phyloP scores from a whole-genome alignment of 2,329 filamentous ascomycete species.

The Septoria petroselini region DNA sequence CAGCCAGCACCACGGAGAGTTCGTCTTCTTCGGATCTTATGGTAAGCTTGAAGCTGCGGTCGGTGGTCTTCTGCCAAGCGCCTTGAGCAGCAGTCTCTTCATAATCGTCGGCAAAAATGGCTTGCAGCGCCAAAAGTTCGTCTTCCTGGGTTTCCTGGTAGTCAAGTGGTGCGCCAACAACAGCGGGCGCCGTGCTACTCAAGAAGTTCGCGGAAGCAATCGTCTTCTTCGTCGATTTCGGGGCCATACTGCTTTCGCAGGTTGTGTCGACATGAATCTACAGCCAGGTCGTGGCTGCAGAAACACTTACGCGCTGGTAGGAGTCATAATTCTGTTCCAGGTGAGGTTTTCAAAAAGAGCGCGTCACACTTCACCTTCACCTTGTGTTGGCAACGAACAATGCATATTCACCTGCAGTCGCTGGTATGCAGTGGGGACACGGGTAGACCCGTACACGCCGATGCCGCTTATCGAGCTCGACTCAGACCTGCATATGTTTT shows the following conservation, averaged over 20 bases:
- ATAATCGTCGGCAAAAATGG: slow-evolving; percentile 89
- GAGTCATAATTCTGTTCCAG: slow-evolving; percentile 2
- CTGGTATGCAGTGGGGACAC: too few relatives aligned
- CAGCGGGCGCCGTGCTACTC: slow-evolving; percentile 18
- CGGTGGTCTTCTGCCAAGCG: slow-evolving; percentile 82
- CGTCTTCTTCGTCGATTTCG: slow-evolving; percentile 46
- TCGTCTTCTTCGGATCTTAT: slow-evolving; percentile 72
- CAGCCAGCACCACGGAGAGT: slow-evolving; percentile 67
- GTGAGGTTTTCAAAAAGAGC: not conserved
- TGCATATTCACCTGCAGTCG: not conserved
- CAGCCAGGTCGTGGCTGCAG: slow-evolving; percentile 10
- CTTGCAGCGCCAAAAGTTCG: slow-evolving; percentile 78
- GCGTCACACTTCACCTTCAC: not conserved
- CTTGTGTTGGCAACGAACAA: not conserved
- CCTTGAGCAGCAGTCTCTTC: slow-evolving; percentile 63
- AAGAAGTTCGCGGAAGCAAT: slow-evolving; percentile 24
- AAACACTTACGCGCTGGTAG: slow-evolving; percentile 4
- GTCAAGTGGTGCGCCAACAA: slow-evolving; percentile 47
- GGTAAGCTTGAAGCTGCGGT: slow-evolving; percentile 76
- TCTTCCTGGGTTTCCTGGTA: slow-evolving; percentile 85
- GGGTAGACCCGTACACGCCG: too few relatives aligned
- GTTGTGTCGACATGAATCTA: slow-evolving; percentile 5
- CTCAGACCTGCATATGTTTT: too few relatives aligned
- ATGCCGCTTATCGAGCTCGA: too few relatives aligned
- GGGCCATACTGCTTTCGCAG: slow-evolving; percentile 41